Evolutionary conservation across 1,139 yeast genomes (phyloP), one percentile per base, ranked within the genome.

Genomic region (Yamadazyma aaseri): DNA sequence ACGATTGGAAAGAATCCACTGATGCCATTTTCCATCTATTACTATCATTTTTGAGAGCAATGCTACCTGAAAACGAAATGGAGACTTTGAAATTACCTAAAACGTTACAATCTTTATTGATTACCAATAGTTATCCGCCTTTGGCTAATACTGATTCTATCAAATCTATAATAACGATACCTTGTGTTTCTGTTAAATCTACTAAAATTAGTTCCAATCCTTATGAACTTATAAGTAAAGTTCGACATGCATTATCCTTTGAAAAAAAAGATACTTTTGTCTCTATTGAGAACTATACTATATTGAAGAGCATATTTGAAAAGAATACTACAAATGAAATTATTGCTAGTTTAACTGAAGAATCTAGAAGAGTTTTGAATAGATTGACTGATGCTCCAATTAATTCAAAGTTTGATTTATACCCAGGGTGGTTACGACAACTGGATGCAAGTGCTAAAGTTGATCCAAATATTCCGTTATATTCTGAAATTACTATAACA

Each of bases 11-110:
- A 32, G 78, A 84, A 2, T 86, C 90, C 2, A 81, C 95, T 5
- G 89, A 85, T 51, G 96, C 96, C 0, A 75, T 86, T 58, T 85
- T 86, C 51, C 97, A 89, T 56, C 58, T 89, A 28, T 67, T 87
- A 21, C 59, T 86, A 20, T 76, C 96, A 2, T 89, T 87, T 50
- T 60, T 89, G 38, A 72, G 95, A 43, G 81, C 95, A 14, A 81
- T 86, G 81, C 69, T 84, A 10, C 90, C 90, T 0, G 79, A 77
- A 28, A 78, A 71, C 39, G 73, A 78, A 39, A 71, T 71, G 36
- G 76, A 75, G 34, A 60, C 82, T 20, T 58, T 76, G 17, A 76
- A 73, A 44, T 53, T 84, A 26, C 92, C 92, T 20, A 76, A 76
- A 45, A 64, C 83, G 1, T 63, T 85, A 38, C 86, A 80, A 47